Evolutionary conservation across 768 basidiomycete species (phyloP).

Genomic region (Suillus brevipes): DNA sequence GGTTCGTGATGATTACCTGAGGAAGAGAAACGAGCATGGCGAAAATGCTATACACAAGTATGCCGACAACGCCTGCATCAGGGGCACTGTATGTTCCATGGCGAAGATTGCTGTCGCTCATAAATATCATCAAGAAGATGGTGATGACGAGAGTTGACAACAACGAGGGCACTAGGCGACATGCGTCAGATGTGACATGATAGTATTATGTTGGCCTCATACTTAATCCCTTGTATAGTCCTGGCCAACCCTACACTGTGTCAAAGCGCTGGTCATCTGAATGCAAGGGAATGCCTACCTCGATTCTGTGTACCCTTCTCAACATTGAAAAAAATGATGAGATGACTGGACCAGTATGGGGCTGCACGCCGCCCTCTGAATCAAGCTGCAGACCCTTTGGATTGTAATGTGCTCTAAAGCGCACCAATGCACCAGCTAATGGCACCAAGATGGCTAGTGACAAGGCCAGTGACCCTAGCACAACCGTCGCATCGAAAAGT

Average conservation of each 20-base stretch:
- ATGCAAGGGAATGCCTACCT: slow-evolving; percentile 45
- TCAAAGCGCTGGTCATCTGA: not conserved
- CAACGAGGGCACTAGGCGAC: slow-evolving; percentile 45
- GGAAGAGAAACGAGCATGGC: slow-evolving; percentile 70
- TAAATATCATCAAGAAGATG: slow-evolving; percentile 53
- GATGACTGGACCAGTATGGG: slow-evolving; percentile 78
- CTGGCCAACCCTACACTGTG: slow-evolving; percentile 54
- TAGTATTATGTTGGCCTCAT: slow-evolving; percentile 19
- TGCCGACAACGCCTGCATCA: slow-evolving; percentile 57
- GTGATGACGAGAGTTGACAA: slow-evolving; percentile 56
- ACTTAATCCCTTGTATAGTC: slow-evolving; percentile 82
- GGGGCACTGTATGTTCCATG: slow-evolving; percentile 70
- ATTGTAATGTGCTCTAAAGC: slow-evolving; percentile 83
- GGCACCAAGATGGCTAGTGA: slow-evolving; percentile 62
- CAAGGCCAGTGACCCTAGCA: slow-evolving; percentile 46
- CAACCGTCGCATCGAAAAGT: slow-evolving; percentile 40
- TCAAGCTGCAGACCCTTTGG: slow-evolving; percentile 83
- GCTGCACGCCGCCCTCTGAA: slow-evolving; percentile 70
- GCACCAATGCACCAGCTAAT: slow-evolving; percentile 67
- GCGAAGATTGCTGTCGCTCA: slow-evolving; percentile 58
- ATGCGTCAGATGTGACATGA: slow-evolving; percentile 43
- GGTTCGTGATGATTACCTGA: slow-evolving; percentile 71
- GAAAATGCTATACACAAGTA: slow-evolving; percentile 61
- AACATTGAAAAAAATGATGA: slow-evolving; percentile 77
- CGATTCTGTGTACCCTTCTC: slow-evolving; percentile 64